Evolutionary conservation across 139 green algal genomes (phyloP).

Genomic region (Diplosphaera chodatii): DNA sequence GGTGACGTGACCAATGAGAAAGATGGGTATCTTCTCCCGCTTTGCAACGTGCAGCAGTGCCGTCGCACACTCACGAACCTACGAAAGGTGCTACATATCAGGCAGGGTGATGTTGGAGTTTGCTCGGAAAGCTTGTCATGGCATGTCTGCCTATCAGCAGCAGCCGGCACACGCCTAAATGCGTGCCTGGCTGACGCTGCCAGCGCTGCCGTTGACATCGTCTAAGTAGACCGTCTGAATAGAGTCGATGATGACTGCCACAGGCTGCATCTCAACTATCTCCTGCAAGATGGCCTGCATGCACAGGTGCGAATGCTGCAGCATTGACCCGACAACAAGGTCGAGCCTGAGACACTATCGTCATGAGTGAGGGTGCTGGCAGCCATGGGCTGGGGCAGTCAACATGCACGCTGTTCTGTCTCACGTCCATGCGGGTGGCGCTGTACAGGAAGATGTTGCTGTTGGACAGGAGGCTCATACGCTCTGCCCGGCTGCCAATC

Average conservation of each 20-base stretch:
- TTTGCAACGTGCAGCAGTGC: constrained; percentile 77
- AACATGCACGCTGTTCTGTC: neutral
- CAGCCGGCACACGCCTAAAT: too few species aligned
- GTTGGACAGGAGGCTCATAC: constrained; percentile 52
- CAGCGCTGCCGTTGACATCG: constrained; percentile 52
- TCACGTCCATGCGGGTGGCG: constrained; percentile 33
- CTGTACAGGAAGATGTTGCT: constrained; percentile 33
- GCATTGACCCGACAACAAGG: too few species aligned
- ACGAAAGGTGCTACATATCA: constrained; percentile 7
- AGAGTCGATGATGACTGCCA: constrained; percentile 82
- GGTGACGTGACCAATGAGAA: constrained; percentile 75
- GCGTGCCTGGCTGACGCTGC: constrained; percentile 67
- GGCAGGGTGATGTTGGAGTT: too few species aligned
- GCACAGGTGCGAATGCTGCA: too few species aligned
- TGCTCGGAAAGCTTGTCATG: too few species aligned
- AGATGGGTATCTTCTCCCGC: constrained; percentile 56
- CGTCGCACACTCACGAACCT: constrained; percentile 86
- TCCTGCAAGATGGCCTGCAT: constrained; percentile 24
- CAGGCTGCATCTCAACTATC: constrained; percentile 42
- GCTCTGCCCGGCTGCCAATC: constrained; percentile 58
- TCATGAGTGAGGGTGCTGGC: too few species aligned
- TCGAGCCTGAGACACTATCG: too few species aligned
- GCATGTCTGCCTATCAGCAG: too few species aligned
- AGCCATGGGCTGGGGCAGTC: too few species aligned
- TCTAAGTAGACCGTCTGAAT: constrained; percentile 93